These are phyloP conservation scores for Pichia deserticola DNA, from an alignment of 805 yeast species.

Conservation along the genomic window DNA sequence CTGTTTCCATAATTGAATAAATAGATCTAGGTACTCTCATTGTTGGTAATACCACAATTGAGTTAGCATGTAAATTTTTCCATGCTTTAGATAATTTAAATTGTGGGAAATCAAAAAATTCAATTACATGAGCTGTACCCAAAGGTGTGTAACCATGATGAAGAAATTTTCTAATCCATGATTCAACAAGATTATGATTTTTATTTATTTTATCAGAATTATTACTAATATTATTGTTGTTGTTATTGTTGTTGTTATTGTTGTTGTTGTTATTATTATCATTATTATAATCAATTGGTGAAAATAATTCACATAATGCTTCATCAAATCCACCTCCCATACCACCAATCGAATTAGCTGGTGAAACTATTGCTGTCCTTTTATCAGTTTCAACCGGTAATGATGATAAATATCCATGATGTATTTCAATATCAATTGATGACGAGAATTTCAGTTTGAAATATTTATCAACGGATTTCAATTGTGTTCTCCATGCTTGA, in stretches of 20 bases:
- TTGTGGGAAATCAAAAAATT: conserved; percentile 18
- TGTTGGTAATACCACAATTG: conserved; percentile 33
- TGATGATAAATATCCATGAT: background rate
- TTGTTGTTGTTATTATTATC: conserved; percentile 8
- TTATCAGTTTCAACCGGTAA: background rate
- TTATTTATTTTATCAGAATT: background rate
- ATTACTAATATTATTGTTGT: conserved; percentile 8
- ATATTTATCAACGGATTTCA: background rate
- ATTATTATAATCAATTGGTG: background rate
- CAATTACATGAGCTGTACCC: conserved; percentile 24
- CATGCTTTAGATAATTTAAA: conserved; percentile 24
- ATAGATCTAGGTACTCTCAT: conserved; percentile 31
- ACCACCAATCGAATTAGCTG: conserved; percentile 45
- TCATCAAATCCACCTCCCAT: conserved; percentile 47
- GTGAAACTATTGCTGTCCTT: conserved; percentile 35
- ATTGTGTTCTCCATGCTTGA: conserved; percentile 4
- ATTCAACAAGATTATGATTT: conserved; percentile 15
- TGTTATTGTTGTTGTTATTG: background rate
- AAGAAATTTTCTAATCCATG: conserved; percentile 13
- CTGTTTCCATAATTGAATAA: conserved; percentile 3
- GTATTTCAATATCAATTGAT: background rate
- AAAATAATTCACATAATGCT: conserved; percentile 27
- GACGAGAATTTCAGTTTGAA: background rate
- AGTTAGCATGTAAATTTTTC: conserved; percentile 22
- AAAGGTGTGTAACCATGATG: conserved; percentile 30